phyloP scores from a whole-genome alignment of 352 stramenopile genomes.

The Phytopythium delawarense region DNA sequence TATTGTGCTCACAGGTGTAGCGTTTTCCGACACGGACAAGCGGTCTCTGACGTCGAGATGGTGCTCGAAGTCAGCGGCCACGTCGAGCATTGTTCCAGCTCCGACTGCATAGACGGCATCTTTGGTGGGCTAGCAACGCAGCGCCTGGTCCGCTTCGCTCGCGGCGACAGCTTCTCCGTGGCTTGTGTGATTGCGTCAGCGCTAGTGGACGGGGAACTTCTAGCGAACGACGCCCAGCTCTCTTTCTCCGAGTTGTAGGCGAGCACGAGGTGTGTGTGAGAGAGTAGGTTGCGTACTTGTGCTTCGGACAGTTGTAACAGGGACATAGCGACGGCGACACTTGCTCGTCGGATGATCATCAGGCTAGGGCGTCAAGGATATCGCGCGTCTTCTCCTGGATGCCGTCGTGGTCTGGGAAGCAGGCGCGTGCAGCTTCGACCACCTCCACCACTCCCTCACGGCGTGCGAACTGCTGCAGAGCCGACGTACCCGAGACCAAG shows the following conservation, averaged over 20 bases:
- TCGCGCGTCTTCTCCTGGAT: constrained; percentile 81
- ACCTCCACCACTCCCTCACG: constrained; percentile 78
- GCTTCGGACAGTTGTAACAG: constrained; percentile 13
- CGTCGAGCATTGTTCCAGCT: constrained; percentile 35
- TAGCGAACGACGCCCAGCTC: constrained; percentile 43
- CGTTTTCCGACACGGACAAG: constrained; percentile 23
- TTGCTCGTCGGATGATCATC: neutral
- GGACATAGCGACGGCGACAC: neutral
- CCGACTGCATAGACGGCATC: constrained; percentile 32
- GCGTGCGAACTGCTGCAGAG: constrained; percentile 52
- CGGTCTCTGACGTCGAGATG: neutral
- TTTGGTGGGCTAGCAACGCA: constrained; percentile 44
- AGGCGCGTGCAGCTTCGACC: constrained; percentile 70
- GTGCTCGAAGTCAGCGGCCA: constrained; percentile 29
- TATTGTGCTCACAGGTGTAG: constrained; percentile 23
- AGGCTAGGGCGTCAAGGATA: constrained; percentile 51
- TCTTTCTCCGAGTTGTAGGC: constrained; percentile 28
- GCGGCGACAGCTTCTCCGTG: constrained; percentile 34
- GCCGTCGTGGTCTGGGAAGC: constrained; percentile 66
- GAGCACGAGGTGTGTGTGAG: constrained; percentile 22
- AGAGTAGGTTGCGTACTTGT: constrained; percentile 7
- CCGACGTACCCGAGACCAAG: constrained; percentile 42
- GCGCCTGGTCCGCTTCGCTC: constrained; percentile 22
- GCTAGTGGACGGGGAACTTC: constrained; percentile 15
- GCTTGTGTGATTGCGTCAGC: constrained; percentile 25